Percentiles rank a stretch among this genome's conserved stretches.
phyloP scores from a whole-genome alignment of 2,329 filamentous ascomycete genomes.

The Clarireedia monteithiana region DNA sequence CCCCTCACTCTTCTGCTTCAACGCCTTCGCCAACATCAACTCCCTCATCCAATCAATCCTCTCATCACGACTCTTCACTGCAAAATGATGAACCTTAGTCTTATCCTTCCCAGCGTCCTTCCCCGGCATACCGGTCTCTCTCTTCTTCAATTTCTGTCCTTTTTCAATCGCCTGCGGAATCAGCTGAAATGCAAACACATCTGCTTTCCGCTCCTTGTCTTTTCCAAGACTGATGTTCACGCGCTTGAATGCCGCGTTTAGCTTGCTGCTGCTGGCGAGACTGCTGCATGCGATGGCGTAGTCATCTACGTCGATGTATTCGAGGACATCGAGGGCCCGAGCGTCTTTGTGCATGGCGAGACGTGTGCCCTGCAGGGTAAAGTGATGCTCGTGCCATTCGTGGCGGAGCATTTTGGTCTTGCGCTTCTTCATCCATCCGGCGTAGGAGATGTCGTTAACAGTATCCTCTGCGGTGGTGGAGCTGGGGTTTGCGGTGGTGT shows the following conservation, averaged over 20 bases:
- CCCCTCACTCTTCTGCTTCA: slow-evolving; percentile 76
- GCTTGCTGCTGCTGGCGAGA: slow-evolving; percentile 63
- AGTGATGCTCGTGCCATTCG: slow-evolving; percentile 91
- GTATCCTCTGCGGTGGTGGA: slow-evolving; percentile 11
- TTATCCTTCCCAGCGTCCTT: slow-evolving; percentile 41
- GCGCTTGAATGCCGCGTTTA: slow-evolving; percentile 80
- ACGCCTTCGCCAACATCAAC: slow-evolving; percentile 82
- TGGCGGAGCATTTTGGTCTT: slow-evolving; percentile 82
- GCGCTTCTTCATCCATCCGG: slow-evolving; percentile 91
- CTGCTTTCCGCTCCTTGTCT: slow-evolving; percentile 44
- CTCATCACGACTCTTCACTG: slow-evolving; percentile 78
- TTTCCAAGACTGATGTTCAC: slow-evolving; percentile 53
- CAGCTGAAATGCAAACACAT: slow-evolving; percentile 78
- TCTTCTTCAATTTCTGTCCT: slow-evolving; percentile 40
- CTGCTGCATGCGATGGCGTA: slow-evolving; percentile 82
- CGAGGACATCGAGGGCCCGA: slow-evolving; percentile 46
- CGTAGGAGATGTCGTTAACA: slow-evolving; percentile 53
- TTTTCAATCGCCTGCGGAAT: slow-evolving; percentile 49
- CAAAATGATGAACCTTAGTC: slow-evolving; percentile 88
- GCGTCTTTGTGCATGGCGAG: slow-evolving; percentile 68
- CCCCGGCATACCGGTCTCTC: slow-evolving; percentile 36
- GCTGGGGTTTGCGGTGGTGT: slow-evolving; percentile 13
- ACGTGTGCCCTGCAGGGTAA: slow-evolving; percentile 70
- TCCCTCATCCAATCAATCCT: slow-evolving; percentile 97
- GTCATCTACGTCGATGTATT: slow-evolving; percentile 82